Base-by-base conservation (phyloP, 1,284 basidiomycete genomes). In the Phaffia rhodozyma region DNA sequence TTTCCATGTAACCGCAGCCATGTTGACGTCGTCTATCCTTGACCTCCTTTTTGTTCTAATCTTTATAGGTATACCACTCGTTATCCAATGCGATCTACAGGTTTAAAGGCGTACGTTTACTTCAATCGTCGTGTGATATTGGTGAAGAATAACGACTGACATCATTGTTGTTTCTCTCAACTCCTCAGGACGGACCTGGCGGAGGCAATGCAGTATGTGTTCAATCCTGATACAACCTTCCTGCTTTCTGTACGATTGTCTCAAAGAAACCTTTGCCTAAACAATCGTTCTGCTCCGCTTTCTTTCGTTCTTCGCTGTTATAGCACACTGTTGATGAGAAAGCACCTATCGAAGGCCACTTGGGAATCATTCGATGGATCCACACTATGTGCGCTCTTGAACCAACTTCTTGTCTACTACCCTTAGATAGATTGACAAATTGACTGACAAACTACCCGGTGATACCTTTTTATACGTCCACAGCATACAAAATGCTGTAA, bases 271-370 rank as follows among this genome's bases (percentile, higher is more conserved):
- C 5, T 47, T 5, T 23, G 21, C 34, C 48, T 34, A 58, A 11
- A 11, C 2, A 25, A 5, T 9, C 48, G 29, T 58, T 38, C 9
- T 11, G 20, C 52, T 20, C 18, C 18, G 2, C 18, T 53, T 32
- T 27, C 18, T 18, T 27, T 53, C 5, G 18, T 32, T 18, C 18
- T 20, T 53, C 52, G 5, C 13, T 11, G 7, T 4, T 7, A 18
- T 60, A 74, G 71, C 74, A 76, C 66, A 76, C 75, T 13, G 75
- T 76, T 60, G 70, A 76, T 62, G 75, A 76, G 65, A 69, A 67
- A 21, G 67, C 68, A 7, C 63, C 66, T 21, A 71, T 75, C 63
- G 70, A 70, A 20, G 71, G 65, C 1, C 72, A 74, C 61, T 61
- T 69, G 3, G 29, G 43, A 11, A 73, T 76, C 63, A 67, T 75